A percentile compares a stretch with the other conserved stretches of the same genome.
These are phyloP conservation scores for Aspergillus sclerotiicarbonarius DNA, from an alignment of 495 filamentous ascomycete genomes.

Conservation along the genomic window DNA sequence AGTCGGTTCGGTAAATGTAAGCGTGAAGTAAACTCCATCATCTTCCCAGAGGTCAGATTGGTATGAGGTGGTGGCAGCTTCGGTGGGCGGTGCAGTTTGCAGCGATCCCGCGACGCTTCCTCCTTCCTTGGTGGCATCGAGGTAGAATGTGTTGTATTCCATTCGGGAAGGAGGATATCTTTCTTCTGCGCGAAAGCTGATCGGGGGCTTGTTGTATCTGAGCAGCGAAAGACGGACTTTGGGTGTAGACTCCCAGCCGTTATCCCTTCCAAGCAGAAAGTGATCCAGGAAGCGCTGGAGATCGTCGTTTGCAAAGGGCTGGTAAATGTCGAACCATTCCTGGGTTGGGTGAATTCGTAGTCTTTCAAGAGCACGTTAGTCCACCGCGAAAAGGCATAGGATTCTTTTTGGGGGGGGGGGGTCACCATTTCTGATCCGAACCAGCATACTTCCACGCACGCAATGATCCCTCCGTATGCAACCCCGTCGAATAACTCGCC, in stretches of 20 bases:
- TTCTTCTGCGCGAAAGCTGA: constrained; percentile 12
- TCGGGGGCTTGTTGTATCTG: constrained; percentile 10
- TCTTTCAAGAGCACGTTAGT: background rate
- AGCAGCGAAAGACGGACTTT: constrained; percentile 26
- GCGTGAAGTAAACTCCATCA: constrained; percentile 19
- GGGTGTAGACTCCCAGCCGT: constrained; percentile 36
- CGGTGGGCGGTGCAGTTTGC: background rate
- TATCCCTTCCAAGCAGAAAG: constrained; percentile 30
- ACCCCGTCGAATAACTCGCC: constrained; percentile 5
- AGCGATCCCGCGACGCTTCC: constrained; percentile 1
- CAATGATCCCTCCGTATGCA: constrained; percentile 4
- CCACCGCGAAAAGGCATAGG: background rate
- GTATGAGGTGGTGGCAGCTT: constrained; percentile 13
- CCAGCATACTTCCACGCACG: constrained; percentile 5
- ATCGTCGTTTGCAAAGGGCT: constrained; percentile 14
- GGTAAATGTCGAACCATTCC: constrained; percentile 21
- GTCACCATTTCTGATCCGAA: constrained; percentile 1
- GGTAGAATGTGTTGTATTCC: constrained; percentile 16
- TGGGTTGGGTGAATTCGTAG: constrained; percentile 23
- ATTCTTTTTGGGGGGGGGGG: background rate
- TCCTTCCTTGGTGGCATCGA: constrained; percentile 2
- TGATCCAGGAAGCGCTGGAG: constrained; percentile 28
- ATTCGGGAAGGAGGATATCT: constrained; percentile 16
- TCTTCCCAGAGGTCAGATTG: constrained; percentile 19
- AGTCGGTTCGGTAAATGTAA: constrained; percentile 23